Base-by-base conservation (phyloP, 805 yeast genomes). In the Teunomyces panamensis region DNA sequence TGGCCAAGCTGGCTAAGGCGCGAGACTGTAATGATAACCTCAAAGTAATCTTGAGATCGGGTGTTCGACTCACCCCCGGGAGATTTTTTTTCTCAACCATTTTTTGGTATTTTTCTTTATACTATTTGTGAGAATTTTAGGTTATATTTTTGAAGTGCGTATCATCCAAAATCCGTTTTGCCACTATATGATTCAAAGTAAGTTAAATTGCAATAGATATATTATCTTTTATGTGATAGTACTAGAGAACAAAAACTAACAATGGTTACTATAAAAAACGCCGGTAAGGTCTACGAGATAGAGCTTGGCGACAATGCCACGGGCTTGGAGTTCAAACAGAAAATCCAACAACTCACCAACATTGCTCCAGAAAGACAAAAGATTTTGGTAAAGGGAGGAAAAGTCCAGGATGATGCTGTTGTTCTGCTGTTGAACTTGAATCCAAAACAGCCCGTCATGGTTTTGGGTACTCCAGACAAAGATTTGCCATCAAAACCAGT, bases 311-410 rank as follows among this genome's bases (percentile, higher is more conserved):
- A 79, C 4, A 59, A 59, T 9, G 82, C 80, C 47, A 75, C 81
- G 1, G 95, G 90, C 5, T 62, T 71, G 28, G 77, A 74, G 5
- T 77, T 87, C 65, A 92, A 90, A 63, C 67, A 73, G 42, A 83
- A 84, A 65, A 83, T 94, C 47, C 83, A 79, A 55, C 79, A 82
- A 17, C 64, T 81, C 49, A 92, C 98, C 2, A 81, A 81, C 49
- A 89, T 94, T 47, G 96, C 96, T n/a, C 80, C 83, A 1, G 86
- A 81, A 46, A 84, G 97, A 56, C 99, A 94, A 69, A 92, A 92
- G 71, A 85, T 91, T 51, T 77, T 94, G 62, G 80, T 89, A 45
- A 90, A 88, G 69, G 92, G 95, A 9, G 96, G 97, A 36, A 95
- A 90, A 64, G 69, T 94, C 58, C 76, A 77, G 47, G 92, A 89